Percentiles rank a stretch among this genome's conserved stretches.
Conservation (phyloP, 495 filamentous ascomycete genomes). For the Massariosphaeria phaeospora region DNA sequence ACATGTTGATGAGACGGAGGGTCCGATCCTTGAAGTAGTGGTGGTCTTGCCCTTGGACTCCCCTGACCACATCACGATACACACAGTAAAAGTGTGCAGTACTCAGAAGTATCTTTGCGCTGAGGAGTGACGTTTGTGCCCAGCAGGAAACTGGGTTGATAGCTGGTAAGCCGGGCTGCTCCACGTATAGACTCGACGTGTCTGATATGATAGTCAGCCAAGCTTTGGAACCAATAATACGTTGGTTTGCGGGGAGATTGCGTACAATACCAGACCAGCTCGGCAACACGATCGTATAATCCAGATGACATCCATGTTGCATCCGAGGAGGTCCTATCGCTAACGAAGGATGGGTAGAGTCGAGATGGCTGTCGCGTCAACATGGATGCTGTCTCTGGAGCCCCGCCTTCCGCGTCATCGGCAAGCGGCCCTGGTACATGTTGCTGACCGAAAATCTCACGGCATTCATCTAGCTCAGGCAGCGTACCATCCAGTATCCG, state of each 20-base stretch:
- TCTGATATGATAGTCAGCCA: conserved; percentile 2
- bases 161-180: conserved; percentile 1
- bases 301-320: conserved; percentile 1
- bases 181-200: conserved; percentile 1
- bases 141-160: conserved; percentile 10
- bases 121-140: conserved; percentile 3
- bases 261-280: conserved; percentile 11
- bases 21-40: conserved; percentile 8
- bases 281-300: conserved; percentile 5
- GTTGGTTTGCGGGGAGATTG: not conserved
- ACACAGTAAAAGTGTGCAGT: conserved; percentile 14
- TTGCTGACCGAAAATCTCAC: not conserved
- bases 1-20: conserved; percentile 12
- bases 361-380: not conserved
- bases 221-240: not conserved
- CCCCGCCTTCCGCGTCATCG: not conserved
- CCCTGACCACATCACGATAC: conserved; percentile 5
- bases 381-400: not conserved
- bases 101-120: conserved; percentile 15
- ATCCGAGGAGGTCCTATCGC: not conserved
- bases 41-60: not conserved
- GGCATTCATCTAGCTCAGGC: not conserved
- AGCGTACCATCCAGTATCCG: not conserved
- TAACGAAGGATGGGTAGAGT: not conserved
- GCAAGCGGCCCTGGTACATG: not conserved